These are phyloP conservation scores for Castanea crenata DNA, from an alignment of 306 rosid genomes.

Conservation along the genomic window DNA sequence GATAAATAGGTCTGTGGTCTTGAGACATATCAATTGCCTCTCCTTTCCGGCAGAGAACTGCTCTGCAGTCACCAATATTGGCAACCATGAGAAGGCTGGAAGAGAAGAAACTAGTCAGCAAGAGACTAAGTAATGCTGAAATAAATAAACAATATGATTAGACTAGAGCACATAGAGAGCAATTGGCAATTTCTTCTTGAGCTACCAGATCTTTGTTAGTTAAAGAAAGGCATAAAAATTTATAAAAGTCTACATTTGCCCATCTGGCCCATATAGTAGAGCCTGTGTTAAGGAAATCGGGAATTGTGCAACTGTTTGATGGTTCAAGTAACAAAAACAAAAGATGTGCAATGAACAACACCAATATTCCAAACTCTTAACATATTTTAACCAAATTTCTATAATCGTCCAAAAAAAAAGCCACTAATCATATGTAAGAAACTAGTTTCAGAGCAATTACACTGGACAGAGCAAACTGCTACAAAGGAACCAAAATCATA, in stretches of 20 bases:
- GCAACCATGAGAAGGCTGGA: constrained; percentile 90
- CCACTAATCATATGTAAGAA: not conserved
- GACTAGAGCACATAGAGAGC: constrained; percentile 15
- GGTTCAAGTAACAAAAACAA: constrained; percentile 4
- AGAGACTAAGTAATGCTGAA: not conserved
- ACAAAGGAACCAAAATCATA: not conserved
- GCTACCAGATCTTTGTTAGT: not conserved
- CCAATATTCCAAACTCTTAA: not conserved
- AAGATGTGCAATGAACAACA: not conserved
- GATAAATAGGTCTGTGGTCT: constrained; percentile 81
- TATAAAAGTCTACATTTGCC: not conserved
- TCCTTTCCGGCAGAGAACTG: constrained; percentile 89
- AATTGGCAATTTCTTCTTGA: not conserved
- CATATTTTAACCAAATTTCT: not conserved
- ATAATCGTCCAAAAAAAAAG: not conserved
- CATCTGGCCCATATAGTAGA: not conserved
- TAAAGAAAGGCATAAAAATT: not conserved
- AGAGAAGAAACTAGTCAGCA: constrained; percentile 1
- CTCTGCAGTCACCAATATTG: constrained; percentile 95
- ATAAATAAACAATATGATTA: not conserved
- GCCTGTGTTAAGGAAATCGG: not conserved
- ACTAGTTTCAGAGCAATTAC: constrained; percentile 7
- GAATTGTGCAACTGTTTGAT: not conserved
- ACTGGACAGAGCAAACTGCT: not conserved
- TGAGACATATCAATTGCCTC: constrained; percentile 93